Base-by-base conservation (phyloP, 768 basidiomycete species). In the Suillus sp. region DNA sequence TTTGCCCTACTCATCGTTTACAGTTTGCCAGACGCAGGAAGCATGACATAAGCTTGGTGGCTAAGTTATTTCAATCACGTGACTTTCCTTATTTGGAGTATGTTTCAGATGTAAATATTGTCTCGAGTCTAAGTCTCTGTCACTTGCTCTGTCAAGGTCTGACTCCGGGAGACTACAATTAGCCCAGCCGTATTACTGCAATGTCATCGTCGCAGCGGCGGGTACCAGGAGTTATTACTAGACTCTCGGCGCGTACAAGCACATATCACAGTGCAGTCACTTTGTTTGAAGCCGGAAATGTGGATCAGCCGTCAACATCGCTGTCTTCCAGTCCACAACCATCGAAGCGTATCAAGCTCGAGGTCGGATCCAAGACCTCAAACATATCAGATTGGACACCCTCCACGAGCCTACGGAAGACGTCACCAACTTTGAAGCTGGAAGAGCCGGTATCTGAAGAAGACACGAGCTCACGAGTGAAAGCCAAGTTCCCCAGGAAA, bases 401-500 rank as follows among this genome's bases (percentile, higher is more conserved):
- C n/a, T 20, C 56, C 3, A 20, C 18, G 27, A 40, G 38, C 11
- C 25, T n/a, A 30, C 56, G 16, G n/a, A 45, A 10, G 40, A 57
- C 43, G 32, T 42, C 51, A 13, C 59, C 47, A 38, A 45, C 43
- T 57, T 18, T 61, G 34, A 66, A 66, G 48, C 50, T 42, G 4
- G 48, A 43, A 37, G 13, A 48, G 25, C 8, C 30, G 4, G 45
- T 38, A 16, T 20, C 47, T 5, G 37, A 30, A 32, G 16, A 27
- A 35, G 51, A 53, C 16, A 47, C 47, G 42, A 30, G 9, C 0
- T 35, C 40, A 13, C 14, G 13, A 38, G 5, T 34, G 20, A 62
- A 61, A 14, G 54, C 68, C 30, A 66, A 69, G 16, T 81, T 80
- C 1, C 81, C 85, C 2, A 79, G 79, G 66, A 91, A 89, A 71